A percentile compares a stretch with the other conserved stretches of the same genome.
These are phyloP conservation scores for Plenodomus biglobosus DNA, from an alignment of 2,329 filamentous ascomycete genomes.

Conservation along the genomic window DNA sequence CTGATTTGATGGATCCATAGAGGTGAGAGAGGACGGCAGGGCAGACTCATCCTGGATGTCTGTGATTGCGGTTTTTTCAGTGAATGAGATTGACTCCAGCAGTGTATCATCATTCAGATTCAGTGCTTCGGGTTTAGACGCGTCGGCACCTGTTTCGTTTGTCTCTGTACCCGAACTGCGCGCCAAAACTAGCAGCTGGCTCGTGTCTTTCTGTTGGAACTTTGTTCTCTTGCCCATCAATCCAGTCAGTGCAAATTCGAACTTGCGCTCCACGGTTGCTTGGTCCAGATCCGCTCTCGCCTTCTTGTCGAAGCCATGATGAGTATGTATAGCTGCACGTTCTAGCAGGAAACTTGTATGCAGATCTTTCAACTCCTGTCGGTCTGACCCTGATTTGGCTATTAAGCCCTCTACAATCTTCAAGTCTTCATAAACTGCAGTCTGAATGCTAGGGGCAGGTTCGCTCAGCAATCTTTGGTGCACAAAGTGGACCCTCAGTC, in stretches of 20 bases:
- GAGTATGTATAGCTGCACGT: slow-evolving; percentile 77
- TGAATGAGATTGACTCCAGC: slow-evolving; percentile 82
- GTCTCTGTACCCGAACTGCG: slow-evolving; percentile 59
- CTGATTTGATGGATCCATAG: slow-evolving; percentile 75
- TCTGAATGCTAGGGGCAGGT: slow-evolving; percentile 61
- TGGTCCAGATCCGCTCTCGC: slow-evolving; percentile 70
- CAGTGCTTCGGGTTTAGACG: slow-evolving; percentile 65
- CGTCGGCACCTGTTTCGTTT: slow-evolving; percentile 15
- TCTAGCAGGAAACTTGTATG: slow-evolving; percentile 74
- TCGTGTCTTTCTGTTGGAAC: slow-evolving; percentile 77
- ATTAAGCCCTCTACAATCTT: slow-evolving; percentile 55
- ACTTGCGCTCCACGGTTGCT: slow-evolving; percentile 67
- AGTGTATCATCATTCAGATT: slow-evolving; percentile 91
- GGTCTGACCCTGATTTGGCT: slow-evolving; percentile 22
- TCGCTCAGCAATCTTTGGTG: slow-evolving; percentile 70
- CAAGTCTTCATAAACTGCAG: slow-evolving; percentile 62
- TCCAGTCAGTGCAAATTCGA: slow-evolving; percentile 82
- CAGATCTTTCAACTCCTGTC: slow-evolving; percentile 26
- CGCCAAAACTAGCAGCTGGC: slow-evolving; percentile 88
- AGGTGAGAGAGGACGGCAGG: slow-evolving; percentile 64
- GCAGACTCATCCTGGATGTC: slow-evolving; percentile 49
- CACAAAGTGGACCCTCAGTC: slow-evolving; percentile 71
- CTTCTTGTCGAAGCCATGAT: slow-evolving; percentile 77
- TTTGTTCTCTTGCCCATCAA: slow-evolving; percentile 82
- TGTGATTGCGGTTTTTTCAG: slow-evolving; percentile 53